Percentiles rank a stretch among this genome's conserved stretches.
These are phyloP conservation scores for Citrullus colocynthis DNA, from an alignment of 306 rosid genomes.

Conservation along the genomic window DNA sequence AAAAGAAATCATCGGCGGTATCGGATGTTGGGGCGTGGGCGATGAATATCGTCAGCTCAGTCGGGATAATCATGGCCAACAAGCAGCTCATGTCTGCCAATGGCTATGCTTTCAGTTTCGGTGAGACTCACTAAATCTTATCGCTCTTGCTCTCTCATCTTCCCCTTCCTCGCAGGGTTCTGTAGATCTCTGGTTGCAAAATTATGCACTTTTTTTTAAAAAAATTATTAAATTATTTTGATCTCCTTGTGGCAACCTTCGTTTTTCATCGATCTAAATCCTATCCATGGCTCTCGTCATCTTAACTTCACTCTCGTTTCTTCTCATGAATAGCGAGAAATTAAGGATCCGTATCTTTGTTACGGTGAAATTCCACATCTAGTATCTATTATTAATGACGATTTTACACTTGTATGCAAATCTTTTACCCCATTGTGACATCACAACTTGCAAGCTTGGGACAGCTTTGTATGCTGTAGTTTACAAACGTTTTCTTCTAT, in stretches of 20 bases:
- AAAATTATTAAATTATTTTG: neutral
- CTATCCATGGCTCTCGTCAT: neutral
- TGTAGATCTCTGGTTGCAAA: neutral
- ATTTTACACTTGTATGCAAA: neutral
- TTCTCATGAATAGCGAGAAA: neutral
- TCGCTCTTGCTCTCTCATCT: conserved; percentile 7
- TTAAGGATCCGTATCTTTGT: neutral
- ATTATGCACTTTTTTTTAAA: neutral
- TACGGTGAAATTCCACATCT: neutral
- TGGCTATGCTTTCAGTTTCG: conserved; percentile 70
- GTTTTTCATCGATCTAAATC: neutral
- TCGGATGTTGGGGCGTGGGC: conserved; percentile 88
- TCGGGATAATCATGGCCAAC: conserved; percentile 85
- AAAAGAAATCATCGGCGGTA: conserved; percentile 52
- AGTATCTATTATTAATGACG: neutral
- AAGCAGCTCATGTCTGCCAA: conserved; percentile 74
- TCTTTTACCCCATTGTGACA: neutral
- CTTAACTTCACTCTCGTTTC: neutral
- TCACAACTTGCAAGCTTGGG: neutral
- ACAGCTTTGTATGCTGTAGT: neutral
- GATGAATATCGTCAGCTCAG: conserved; percentile 80
- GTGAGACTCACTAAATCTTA: conserved; percentile 21
- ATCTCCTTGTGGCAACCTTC: neutral
- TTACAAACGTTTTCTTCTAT: neutral
- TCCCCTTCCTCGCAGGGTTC: neutral